Percentiles rank a stretch among this genome's conserved stretches.
Evolutionary conservation across 768 basidiomycete species (phyloP).

Genomic region (Strobilomyces dryophilus): DNA sequence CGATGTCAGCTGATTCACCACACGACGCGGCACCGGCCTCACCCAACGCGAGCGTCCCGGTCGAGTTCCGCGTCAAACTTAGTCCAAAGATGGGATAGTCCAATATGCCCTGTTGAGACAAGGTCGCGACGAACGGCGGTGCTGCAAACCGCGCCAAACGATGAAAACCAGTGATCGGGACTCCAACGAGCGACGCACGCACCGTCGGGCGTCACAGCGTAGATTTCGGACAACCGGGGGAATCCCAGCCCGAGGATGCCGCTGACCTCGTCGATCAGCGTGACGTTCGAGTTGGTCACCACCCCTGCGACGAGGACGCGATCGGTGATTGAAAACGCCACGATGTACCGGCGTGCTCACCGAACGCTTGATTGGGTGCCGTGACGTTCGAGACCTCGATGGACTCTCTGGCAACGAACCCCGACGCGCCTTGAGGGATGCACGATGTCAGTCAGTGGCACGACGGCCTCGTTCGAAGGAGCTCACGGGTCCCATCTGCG

Average conservation of each 20-base stretch:
- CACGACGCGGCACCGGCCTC: not conserved
- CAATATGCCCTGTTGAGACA: constrained; percentile 60
- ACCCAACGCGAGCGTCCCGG: constrained; percentile 68
- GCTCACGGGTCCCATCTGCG: constrained; percentile 61
- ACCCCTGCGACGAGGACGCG: constrained; percentile 41
- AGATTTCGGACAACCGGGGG: constrained; percentile 63
- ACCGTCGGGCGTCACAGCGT: constrained; percentile 46
- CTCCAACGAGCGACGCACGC: constrained; percentile 15
- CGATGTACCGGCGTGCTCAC: constrained; percentile 36
- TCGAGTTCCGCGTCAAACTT: constrained; percentile 53
- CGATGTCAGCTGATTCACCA: not conserved
- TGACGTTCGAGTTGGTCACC: constrained; percentile 58
- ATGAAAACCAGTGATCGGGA: not conserved
- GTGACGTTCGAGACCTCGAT: constrained; percentile 59
- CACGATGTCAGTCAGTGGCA: not conserved
- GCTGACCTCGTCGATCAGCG: constrained; percentile 58
- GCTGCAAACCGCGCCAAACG: constrained; percentile 35
- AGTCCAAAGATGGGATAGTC: constrained; percentile 78
- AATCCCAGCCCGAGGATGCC: constrained; percentile 78
- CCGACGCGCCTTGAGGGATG: constrained; percentile 49
- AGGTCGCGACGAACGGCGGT: constrained; percentile 59
- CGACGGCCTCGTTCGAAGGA: not conserved
- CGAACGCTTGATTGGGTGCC: constrained; percentile 59
- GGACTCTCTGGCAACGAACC: constrained; percentile 68
- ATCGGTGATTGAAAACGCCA: constrained; percentile 1